phyloP scores from a whole-genome alignment of 768 basidiomycete species.

The Clavulina sp. region DNA sequence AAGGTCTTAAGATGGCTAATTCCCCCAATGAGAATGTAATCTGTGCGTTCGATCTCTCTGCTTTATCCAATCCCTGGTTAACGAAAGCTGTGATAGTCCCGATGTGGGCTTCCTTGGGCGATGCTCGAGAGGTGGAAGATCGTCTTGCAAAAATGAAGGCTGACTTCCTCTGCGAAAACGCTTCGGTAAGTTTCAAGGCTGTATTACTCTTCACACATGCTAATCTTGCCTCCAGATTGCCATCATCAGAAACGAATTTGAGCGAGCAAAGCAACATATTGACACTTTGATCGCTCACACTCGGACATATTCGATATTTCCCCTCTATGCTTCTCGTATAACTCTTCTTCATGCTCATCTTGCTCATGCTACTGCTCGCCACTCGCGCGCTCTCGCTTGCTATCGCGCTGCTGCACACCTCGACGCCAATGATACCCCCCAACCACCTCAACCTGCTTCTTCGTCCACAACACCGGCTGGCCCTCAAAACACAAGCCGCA shows the following conservation, averaged over 20 bases:
- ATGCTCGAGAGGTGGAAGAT: constrained; percentile 31
- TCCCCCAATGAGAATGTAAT: constrained; percentile 28
- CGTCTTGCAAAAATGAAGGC: constrained; percentile 46
- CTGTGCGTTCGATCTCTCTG: constrained; percentile 20
- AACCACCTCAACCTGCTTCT: too few species aligned
- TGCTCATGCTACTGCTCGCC: constrained; percentile 43
- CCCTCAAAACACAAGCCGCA: not conserved
- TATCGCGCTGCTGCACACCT: constrained; percentile 46
- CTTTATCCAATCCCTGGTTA: not conserved
- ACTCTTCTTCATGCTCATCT: constrained; percentile 56
- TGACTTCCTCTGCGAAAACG: constrained; percentile 52
- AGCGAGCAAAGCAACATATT: constrained; percentile 38
- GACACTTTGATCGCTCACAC: constrained; percentile 40
- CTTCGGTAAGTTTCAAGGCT: constrained; percentile 33
- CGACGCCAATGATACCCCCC: constrained; percentile 18
- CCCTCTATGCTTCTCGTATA: constrained; percentile 39
- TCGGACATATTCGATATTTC: constrained; percentile 39
- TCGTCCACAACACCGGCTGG: too few species aligned
- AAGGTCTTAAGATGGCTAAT: constrained; percentile 24
- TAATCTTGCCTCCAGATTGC: constrained; percentile 28
- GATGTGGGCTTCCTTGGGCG: constrained; percentile 33
- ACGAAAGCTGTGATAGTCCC: constrained; percentile 27
- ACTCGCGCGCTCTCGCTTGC: constrained; percentile 36
- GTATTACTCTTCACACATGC: too few species aligned
- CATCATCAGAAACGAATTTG: constrained; percentile 52